Conservation (phyloP, 495 filamentous ascomycete genomes). For the Oidiodendron maius region DNA sequence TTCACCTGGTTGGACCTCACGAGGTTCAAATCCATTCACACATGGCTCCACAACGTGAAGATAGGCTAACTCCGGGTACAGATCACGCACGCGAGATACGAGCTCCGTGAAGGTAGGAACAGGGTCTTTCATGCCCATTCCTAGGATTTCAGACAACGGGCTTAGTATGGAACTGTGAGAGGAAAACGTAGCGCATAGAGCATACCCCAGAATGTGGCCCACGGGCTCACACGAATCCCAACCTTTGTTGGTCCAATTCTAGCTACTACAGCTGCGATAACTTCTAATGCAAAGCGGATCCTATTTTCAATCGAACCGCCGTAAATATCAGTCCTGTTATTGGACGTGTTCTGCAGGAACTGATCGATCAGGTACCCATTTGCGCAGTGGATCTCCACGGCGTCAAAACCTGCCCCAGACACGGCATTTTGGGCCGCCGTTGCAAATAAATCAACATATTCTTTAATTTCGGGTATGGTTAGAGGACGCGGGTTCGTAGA, state of each 20-base stretch:
- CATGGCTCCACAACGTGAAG: no score
- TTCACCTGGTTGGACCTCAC: no score
- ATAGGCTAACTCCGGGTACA: no score
- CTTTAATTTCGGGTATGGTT: conserved; percentile 49
- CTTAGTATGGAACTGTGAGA: no score
- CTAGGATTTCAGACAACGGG: no score
- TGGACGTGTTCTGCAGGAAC: conserved; percentile 57
- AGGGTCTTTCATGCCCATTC: no score
- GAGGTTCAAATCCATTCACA: no score
- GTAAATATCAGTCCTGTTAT: conserved; percentile 58
- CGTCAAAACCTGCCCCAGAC: conserved; percentile 61
- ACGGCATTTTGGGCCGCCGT: conserved; percentile 55
- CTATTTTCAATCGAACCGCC: conserved; percentile 70
- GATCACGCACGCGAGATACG: no score
- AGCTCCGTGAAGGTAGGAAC: no score
- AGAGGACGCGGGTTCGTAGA: conserved; percentile 34
- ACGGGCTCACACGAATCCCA: conserved; percentile 58
- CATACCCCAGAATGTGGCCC: no score
- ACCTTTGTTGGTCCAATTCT: conserved; percentile 58
- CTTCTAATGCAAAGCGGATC: conserved; percentile 59
- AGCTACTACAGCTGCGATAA: conserved; percentile 51
- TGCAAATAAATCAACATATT: conserved; percentile 49
- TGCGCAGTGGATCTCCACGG: conserved; percentile 67
- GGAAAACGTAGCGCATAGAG: no score
- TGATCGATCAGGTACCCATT: conserved; percentile 75